phyloP scores from a whole-genome alignment of 2,329 filamentous ascomycete genomes.

The Xylaria sp. region DNA sequence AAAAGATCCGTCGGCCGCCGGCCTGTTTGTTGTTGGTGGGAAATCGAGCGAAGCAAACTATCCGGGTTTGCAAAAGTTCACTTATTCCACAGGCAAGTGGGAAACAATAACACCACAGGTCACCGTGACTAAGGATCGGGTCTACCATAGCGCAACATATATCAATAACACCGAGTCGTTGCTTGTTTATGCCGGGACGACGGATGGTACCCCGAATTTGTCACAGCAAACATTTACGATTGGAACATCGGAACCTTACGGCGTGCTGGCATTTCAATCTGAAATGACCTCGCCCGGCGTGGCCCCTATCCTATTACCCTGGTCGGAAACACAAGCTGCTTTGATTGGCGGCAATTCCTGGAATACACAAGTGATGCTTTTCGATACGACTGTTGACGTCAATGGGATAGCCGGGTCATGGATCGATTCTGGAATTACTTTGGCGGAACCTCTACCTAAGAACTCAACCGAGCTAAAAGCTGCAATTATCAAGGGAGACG shows the following conservation, averaged over 20 bases:
- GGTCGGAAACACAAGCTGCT: constrained; percentile 75
- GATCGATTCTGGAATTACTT: constrained; percentile 71
- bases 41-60: constrained; percentile 66
- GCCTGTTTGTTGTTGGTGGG: constrained; percentile 85
- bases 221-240: constrained; percentile 83
- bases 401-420: constrained; percentile 61
- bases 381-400: constrained; percentile 59
- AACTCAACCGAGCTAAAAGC: constrained; percentile 67
- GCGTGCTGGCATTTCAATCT: constrained; percentile 67
- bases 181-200: constrained; percentile 81
- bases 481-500: constrained; percentile 74
- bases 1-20: constrained; percentile 66
- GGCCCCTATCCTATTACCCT: constrained; percentile 77
- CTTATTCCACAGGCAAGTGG: constrained; percentile 65
- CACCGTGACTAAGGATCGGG: constrained; percentile 72
- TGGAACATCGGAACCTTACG: constrained; percentile 70
- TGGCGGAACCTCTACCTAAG: constrained; percentile 69
- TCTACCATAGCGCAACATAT: constrained; percentile 80
- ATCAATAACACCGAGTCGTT: constrained; percentile 76
- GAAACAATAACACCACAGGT: constrained; percentile 56
- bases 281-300: constrained; percentile 68
- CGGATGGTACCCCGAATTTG: constrained; percentile 64
- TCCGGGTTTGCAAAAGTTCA: constrained; percentile 77
- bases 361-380: constrained; percentile 78
- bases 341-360: constrained; percentile 77